Evolutionary conservation across 2,329 filamentous ascomycete genomes (phyloP), one percentile per base, ranked within the genome.

Genomic region (Aurifilum marmelostoma): DNA sequence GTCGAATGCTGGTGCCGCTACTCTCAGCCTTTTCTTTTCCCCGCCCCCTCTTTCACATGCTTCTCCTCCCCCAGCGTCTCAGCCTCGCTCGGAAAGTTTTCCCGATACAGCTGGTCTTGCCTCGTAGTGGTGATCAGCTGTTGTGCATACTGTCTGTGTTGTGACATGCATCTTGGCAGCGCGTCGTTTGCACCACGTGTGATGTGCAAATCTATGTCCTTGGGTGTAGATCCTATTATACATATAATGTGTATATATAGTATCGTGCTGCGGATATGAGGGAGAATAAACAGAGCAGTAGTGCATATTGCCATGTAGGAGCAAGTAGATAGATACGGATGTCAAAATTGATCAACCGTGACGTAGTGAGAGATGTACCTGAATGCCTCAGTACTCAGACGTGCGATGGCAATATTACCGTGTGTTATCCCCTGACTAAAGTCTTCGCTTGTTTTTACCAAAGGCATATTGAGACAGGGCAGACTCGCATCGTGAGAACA

Each of bases 21-120:
- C 27, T 5, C 52, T 5, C 52, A 56, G 52, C 52, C 52, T 32
- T 29, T 18, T 14, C n/a, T 56, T 16, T 18, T 14, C 24, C 27
- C 24, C 27, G 24, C 24, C 52, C 24, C 27, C 52, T 56, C 24
- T 56, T 29, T 32, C n/a, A 24, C 52, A 56, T 29, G 52, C 12
- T 12, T 32, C 24, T 2, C 24, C 52, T 32, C 12, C 24, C 24
- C 24, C 14, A 14, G 52, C 29, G 14, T 32, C 11, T 56, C 52
- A 56, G 52, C 52, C 52, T 56, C 52, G 52, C 52, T 32, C 52
- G 52, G 52, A 32, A 56, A 32, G 24, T 32, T 32, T 56, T 32
- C 52, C 29, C 14, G 52, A 56, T 56, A 24, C 39, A 54, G 34
- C 34, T 63, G 24, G 24, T 29, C 29, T 18, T 12, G 52, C 52